These are phyloP conservation scores for Acorus calamus DNA, from an alignment of 106 monocot species.

Conservation along the genomic window DNA sequence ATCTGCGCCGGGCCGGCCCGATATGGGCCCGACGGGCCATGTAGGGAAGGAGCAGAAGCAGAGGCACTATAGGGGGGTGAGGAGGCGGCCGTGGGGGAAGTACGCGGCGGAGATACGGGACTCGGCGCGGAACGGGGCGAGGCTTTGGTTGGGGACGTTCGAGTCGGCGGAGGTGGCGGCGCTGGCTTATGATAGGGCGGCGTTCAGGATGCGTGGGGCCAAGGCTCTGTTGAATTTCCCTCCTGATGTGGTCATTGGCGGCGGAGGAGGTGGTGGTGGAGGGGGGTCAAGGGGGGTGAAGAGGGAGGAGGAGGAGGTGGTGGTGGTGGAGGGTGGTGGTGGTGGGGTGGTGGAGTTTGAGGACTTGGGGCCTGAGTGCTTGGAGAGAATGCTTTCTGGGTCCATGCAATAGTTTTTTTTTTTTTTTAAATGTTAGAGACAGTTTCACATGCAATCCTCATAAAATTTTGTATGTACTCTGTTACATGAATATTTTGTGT, in stretches of 20 bases:
- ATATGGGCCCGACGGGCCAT: not conserved
- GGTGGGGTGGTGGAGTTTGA: too few species aligned
- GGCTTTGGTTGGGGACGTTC: constrained; percentile 75
- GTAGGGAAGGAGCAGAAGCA: not conserved
- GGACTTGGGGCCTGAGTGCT: too few species aligned
- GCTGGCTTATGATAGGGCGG: constrained; percentile 55
- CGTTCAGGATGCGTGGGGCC: constrained; percentile 54
- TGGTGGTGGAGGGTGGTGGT: too few species aligned
- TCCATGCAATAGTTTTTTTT: too few species aligned
- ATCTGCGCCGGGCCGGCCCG: not conserved
- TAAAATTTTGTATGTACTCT: too few species aligned
- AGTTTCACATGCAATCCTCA: too few species aligned
- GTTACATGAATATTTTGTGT: too few species aligned
- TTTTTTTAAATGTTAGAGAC: too few species aligned
- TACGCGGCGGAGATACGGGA: constrained; percentile 88
- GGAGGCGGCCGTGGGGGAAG: constrained; percentile 88
- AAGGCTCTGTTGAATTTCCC: constrained; percentile 66
- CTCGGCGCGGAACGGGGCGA: constrained; percentile 44
- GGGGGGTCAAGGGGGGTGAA: not conserved
- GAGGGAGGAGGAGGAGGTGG: too few species aligned
- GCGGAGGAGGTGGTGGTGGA: not conserved
- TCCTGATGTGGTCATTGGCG: constrained; percentile 11
- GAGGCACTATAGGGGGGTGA: constrained; percentile 51
- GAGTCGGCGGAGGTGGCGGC: constrained; percentile 67
- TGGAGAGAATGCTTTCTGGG: too few species aligned